These are phyloP conservation scores for Helotiales sp. DNA, from an alignment of 2,329 filamentous ascomycete species.

Conservation along the genomic window DNA sequence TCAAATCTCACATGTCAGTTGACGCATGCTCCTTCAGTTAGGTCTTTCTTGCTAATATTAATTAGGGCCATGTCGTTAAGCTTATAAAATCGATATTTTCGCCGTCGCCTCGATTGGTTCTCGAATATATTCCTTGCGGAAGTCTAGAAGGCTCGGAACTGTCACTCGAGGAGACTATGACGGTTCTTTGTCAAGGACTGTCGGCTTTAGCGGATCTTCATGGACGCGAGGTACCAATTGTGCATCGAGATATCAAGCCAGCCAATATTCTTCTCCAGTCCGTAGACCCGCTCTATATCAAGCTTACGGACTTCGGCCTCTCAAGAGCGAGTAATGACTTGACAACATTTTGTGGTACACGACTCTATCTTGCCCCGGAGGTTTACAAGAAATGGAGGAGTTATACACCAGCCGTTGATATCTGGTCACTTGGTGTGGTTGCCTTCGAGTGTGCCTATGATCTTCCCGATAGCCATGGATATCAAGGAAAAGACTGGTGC, in stretches of 20 bases:
- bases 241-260: slow-evolving; percentile 30
- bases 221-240: slow-evolving; percentile 4
- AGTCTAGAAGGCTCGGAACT: slow-evolving; percentile 21
- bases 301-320: slow-evolving; percentile 35
- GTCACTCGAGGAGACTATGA: slow-evolving; percentile 10
- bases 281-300: slow-evolving; percentile 57
- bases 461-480: background rate
- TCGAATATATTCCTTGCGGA: slow-evolving; percentile 30
- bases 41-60: no score
- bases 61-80: slow-evolving; percentile 20
- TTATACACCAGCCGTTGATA: slow-evolving; percentile 94
- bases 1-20: slow-evolving; percentile 31
- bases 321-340: slow-evolving; percentile 80
- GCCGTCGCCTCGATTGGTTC: slow-evolving; percentile 23
- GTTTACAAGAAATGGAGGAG: slow-evolving; percentile 55
- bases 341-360: slow-evolving; percentile 87
- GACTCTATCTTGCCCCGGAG: slow-evolving; percentile 94
- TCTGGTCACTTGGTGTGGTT: no score
- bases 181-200: slow-evolving; percentile 25
- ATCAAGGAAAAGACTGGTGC: background rate
- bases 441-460: slow-evolving; percentile 81
- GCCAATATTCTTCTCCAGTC: slow-evolving; percentile 41
- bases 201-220: slow-evolving; percentile 30
- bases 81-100: slow-evolving; percentile 8
- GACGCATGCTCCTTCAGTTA: no score